Evolutionary conservation across 2,329 filamentous ascomycete genomes (phyloP), one percentile per base, ranked within the genome.

Genomic region (Leptoxyphium fumago): DNA sequence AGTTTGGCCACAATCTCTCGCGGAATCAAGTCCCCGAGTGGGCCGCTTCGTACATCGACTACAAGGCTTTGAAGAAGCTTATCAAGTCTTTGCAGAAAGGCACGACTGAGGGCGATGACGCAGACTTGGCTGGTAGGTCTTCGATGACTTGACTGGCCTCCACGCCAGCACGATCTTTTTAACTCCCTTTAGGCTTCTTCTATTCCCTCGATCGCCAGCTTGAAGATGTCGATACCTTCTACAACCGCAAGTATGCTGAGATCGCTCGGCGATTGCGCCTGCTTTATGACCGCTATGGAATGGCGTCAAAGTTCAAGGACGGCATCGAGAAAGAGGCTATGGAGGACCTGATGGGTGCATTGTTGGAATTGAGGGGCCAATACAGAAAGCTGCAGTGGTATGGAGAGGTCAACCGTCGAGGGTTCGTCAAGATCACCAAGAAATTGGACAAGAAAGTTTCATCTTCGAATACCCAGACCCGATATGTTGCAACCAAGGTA

Each of bases 341-440:
- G 38, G 85, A 95, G 62, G 91, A 98, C 64, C 72, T 96, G 40
- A 83, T 93, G 69, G 86, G 83, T 30, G 87, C 88, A 30, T 70
- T 98, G 42, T 74, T 96, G 29, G 91, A 98, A 64, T 72, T 96
- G 47, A 78, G 91, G 45, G 82, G 80, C 43, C 84, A 93, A 59
- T 67, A 96, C 52, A 77, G 91, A 47, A 96, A 96, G 57, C 70
- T 98, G 43, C 84, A 94, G 62, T 96, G 88, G 88, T 98, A 96
- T 61, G 89, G 88, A 41, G 89, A 96, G 65, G 89, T 96, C 57
- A 98, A 98, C 63, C 78, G 88, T 43, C 75, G 85, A 50, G 91
- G 91, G 2, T 98, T 98, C 58, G 78, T 93, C 62, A 98, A 98
- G 68, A 98, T 98, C 63, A 94, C 91, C 42, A 98, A 98, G 70